Conservation (phyloP, 306 rosid genomes). For the Crataegus laevigata region DNA sequence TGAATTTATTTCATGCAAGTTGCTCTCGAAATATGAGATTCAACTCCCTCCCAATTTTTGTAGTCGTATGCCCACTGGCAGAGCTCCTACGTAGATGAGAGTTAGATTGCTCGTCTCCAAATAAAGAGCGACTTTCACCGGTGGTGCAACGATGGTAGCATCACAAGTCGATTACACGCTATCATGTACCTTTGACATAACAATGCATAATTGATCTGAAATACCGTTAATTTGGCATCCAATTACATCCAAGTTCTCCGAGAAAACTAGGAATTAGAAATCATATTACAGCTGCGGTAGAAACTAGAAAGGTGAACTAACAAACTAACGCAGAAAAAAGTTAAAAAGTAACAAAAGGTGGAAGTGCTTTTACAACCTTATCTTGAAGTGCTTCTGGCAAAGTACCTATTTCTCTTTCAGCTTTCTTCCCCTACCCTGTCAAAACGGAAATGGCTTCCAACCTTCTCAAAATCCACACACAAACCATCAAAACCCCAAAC, state of each 20-base stretch:
- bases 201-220: no score
- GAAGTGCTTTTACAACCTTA: slow-evolving; percentile 22
- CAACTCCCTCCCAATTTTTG: no score
- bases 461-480: slow-evolving; percentile 30
- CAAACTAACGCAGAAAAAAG: background rate
- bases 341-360: background rate
- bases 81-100: no score
- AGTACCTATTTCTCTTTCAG: slow-evolving; percentile 10
- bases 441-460: slow-evolving; percentile 46
- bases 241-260: background rate
- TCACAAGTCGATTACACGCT: no score
- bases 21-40: no score
- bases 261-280: background rate
- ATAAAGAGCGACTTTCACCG: background rate
- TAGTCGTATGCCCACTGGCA: no score
- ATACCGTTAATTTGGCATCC: no score
- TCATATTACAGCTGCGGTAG: background rate
- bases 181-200: no score
- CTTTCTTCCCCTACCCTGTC: background rate
- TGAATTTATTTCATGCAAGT: no score
- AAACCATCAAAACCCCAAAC: slow-evolving; percentile 20
- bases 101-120: no score
- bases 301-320: background rate
- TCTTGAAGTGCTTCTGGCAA: slow-evolving; percentile 6
- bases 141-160: background rate